Base-by-base conservation (phyloP, 2,329 filamentous ascomycete genomes). In the Pseudogymnoascus sp. region DNA sequence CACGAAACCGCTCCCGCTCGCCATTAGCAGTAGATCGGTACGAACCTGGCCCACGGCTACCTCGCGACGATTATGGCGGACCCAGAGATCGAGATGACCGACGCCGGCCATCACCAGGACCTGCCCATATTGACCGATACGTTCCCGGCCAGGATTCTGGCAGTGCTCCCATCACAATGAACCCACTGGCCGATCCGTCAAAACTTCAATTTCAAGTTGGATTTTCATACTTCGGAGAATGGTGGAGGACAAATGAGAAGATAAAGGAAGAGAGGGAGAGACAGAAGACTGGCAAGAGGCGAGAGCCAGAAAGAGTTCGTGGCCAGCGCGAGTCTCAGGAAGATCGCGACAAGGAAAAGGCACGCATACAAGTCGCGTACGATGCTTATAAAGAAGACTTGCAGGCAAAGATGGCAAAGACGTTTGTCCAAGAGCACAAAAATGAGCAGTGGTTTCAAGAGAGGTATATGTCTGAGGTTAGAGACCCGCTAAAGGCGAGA, bases 391-490 rank as follows among this genome's bases (percentile, higher is more conserved):
- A 87, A 67, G 85, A 88, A 69, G 84, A 87, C 36, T 76, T 88
- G 1, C 85, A 88, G 68, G 84, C 81, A 3, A 87, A 86, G 72
- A 93, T 96, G 88, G 92, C 94, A 0, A 86, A 92, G 66, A 80
- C 84, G 1, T 99, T 99, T 72, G 94, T 99, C 41, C 84, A 88
- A 58, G 88, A 92, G 68, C 94, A 99, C 75, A 96, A 96, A 73
- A 86, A 86, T 44, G 94, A 99, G 73, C 93, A 99, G 72, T 99
- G 94, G 94, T 99, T 99, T 77, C 90, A 88, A 68, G 94, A 99
- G 75, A 87, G 91, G 72, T 99, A 99, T 69, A 87, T 95, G 31
- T 84, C 90, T 0, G 90, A 94, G 67, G 85, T 93, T 61, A 82
- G 90, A 60, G 87, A 92, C 66, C 81, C 83, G 1, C 84, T 97